Evolutionary conservation across 2,329 filamentous ascomycete genomes (phyloP), one percentile per base, ranked within the genome.

Genomic region (Fusarium virguliforme): DNA sequence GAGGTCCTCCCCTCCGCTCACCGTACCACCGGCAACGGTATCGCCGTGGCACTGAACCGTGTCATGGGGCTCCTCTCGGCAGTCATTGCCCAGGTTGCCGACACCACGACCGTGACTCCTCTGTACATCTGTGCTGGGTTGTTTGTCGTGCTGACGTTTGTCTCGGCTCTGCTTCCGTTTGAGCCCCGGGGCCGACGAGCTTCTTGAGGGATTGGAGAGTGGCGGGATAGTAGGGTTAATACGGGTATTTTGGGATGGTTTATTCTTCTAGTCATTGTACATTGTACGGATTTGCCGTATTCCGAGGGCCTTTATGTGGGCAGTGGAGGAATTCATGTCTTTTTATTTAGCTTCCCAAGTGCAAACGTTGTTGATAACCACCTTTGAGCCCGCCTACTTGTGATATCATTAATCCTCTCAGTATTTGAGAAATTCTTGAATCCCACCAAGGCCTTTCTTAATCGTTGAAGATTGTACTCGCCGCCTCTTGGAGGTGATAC

Each of bases 101-200:
- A 91, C 74, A 91, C 90, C 4, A 78, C 81, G 0, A 92, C 90
- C 0, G 81, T 86, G 0, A 89, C 87, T 2, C 90, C 91, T 0
- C 86, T 93, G 24, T 92, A 89, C 70, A 85, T 92, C 32, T 92
- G 90, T 66, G 91, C 89, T 0, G 86, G 86, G 2, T 80, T 93
- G 4, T 92, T 90, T 73, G 82, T 89, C 13, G 83, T 85, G 5
- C 87, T 92, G 85, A 88, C 89, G 1, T 72, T 83, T 0, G 81
- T 91, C 12, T 87, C 89, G 5, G 84, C 82, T 0, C 57, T 84
- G 12, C 90, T 92, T 64, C 90, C 90, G 0, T 92, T 91, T 74
- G 90, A 93, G 81, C 90, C 90, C 1, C 90, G 88, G 75, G 78
- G 78, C 8, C 72, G 77, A 48, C 55, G 28, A 32, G 64, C 68